Percentiles rank a stretch among this genome's conserved stretches.
These are phyloP conservation scores for Pyrrhoderma lamaoense DNA, from an alignment of 1,284 basidiomycete species.

Conservation along the genomic window DNA sequence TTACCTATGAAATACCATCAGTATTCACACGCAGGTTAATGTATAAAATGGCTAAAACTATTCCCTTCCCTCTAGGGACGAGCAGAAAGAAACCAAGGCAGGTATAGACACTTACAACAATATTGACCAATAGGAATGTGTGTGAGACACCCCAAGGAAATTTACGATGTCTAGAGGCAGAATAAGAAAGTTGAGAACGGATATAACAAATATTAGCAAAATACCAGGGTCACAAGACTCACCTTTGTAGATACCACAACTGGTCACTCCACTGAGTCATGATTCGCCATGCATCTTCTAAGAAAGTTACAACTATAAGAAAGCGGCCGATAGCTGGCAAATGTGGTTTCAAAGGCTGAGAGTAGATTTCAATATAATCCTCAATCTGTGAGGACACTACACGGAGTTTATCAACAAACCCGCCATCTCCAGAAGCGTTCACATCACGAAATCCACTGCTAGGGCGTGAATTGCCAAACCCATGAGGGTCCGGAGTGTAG, in stretches of 20 bases:
- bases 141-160: slow-evolving; percentile 96
- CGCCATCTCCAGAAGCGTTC: slow-evolving; percentile 51
- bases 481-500: slow-evolving; percentile 62
- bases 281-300: slow-evolving; percentile 95
- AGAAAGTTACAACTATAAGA: slow-evolving; percentile 96
- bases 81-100: background rate
- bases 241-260: slow-evolving; percentile 94
- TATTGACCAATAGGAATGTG: slow-evolving; percentile 86
- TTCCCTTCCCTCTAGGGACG: background rate
- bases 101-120: slow-evolving; percentile 60
- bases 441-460: slow-evolving; percentile 68
- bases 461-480: slow-evolving; percentile 58
- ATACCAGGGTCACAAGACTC: slow-evolving; percentile 28
- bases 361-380: slow-evolving; percentile 88
- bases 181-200: background rate
- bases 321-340: slow-evolving; percentile 94
- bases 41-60: background rate
- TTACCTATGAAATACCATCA: slow-evolving; percentile 50
- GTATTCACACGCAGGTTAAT: background rate
- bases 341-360: slow-evolving; percentile 92
- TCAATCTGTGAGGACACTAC: slow-evolving; percentile 76
- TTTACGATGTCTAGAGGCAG: slow-evolving; percentile 76
- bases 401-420: slow-evolving; percentile 79
- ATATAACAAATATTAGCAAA: slow-evolving; percentile 13
- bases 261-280: slow-evolving; percentile 94